Evolutionary conservation across 1,139 yeast species (phyloP).

Genomic region (Geotrichum klebahnii): DNA sequence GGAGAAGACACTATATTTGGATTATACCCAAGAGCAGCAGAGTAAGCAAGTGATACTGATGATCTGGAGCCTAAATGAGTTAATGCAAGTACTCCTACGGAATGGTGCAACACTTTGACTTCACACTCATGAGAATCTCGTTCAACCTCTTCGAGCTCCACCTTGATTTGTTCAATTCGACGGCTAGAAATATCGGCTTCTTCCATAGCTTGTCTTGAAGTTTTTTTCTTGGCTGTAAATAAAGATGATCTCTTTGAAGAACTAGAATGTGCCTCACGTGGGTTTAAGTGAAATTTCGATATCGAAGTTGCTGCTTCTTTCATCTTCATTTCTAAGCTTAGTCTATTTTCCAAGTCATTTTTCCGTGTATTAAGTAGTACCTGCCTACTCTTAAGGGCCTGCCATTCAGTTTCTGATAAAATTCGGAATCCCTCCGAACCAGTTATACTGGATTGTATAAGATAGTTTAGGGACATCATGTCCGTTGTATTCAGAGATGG

Average conservation of each 20-base stretch:
- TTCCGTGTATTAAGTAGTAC: slow-evolving; percentile 28
- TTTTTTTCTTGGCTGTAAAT: slow-evolving; percentile 27
- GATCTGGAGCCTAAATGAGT: slow-evolving; percentile 31
- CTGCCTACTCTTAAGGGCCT: slow-evolving; percentile 31
- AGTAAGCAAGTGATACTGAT: background rate
- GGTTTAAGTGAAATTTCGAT: slow-evolving; percentile 30
- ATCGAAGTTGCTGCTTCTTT: slow-evolving; percentile 39
- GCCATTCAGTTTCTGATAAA: slow-evolving; percentile 37
- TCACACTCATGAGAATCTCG: slow-evolving; percentile 29
- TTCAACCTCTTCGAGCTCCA: slow-evolving; percentile 26
- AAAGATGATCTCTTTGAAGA: slow-evolving; percentile 13
- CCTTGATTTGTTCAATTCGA: slow-evolving; percentile 30
- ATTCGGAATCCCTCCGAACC: slow-evolving; percentile 33
- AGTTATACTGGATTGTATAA: slow-evolving; percentile 37
- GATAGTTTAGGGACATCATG: slow-evolving; percentile 12
- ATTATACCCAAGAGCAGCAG: background rate
- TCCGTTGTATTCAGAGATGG: slow-evolving; percentile 3
- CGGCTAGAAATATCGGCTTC: slow-evolving; percentile 33
- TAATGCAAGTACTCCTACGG: slow-evolving; percentile 36
- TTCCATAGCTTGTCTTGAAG: slow-evolving; percentile 38
- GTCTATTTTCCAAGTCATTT: slow-evolving; percentile 32
- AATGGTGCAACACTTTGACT: slow-evolving; percentile 33
- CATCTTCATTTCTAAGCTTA: slow-evolving; percentile 36
- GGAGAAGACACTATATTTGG: background rate
- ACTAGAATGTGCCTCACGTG: slow-evolving; percentile 7